These are phyloP conservation scores for Podila horticola DNA, from an alignment of 192 early-diverging fungal genomes.

Conservation along the genomic window DNA sequence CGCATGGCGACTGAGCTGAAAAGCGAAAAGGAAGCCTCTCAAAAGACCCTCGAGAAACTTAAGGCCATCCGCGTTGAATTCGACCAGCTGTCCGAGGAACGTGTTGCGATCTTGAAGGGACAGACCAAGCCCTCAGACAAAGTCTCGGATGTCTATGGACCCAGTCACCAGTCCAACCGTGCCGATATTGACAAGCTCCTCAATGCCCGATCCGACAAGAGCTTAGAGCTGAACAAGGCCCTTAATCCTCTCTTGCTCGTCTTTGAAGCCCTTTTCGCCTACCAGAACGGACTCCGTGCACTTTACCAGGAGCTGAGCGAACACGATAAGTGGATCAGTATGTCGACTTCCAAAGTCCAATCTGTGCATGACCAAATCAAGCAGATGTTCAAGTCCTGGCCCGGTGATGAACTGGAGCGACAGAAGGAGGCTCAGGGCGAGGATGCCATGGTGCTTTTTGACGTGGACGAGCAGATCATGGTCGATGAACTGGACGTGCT, in stretches of 20 bases:
- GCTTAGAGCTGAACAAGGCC: slow-evolving; percentile 8
- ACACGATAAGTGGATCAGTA: slow-evolving; percentile 30
- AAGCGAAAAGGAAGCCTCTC: slow-evolving; percentile 29
- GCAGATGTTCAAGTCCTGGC: slow-evolving; percentile 49
- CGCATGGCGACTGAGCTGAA: slow-evolving; percentile 36
- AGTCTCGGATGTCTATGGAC: slow-evolving; percentile 15
- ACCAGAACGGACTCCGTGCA: slow-evolving; percentile 36
- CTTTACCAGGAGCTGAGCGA: slow-evolving; percentile 26
- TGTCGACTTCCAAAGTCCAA: slow-evolving; percentile 23
- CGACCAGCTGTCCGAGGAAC: slow-evolving; percentile 12
- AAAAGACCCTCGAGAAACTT: slow-evolving; percentile 28
- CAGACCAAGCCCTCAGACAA: slow-evolving; percentile 36
- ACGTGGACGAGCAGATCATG: slow-evolving; percentile 44
- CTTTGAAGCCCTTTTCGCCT: slow-evolving; percentile 28
- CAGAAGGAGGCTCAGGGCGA: slow-evolving; percentile 19
- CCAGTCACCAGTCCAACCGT: slow-evolving; percentile 7
- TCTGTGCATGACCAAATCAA: slow-evolving; percentile 38
- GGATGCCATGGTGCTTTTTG: slow-evolving; percentile 42
- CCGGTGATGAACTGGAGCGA: slow-evolving; percentile 37
- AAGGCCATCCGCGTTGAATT: slow-evolving; percentile 31
- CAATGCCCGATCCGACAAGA: slow-evolving; percentile 5
- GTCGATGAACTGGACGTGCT: slow-evolving; percentile 44
- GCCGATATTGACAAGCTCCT: slow-evolving; percentile 24
- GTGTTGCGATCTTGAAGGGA: slow-evolving; percentile 4
- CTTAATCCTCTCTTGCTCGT: slow-evolving; percentile 21